phyloP scores from a whole-genome alignment of 2,329 filamentous ascomycete genomes.

The Talaromyces marneffei region DNA sequence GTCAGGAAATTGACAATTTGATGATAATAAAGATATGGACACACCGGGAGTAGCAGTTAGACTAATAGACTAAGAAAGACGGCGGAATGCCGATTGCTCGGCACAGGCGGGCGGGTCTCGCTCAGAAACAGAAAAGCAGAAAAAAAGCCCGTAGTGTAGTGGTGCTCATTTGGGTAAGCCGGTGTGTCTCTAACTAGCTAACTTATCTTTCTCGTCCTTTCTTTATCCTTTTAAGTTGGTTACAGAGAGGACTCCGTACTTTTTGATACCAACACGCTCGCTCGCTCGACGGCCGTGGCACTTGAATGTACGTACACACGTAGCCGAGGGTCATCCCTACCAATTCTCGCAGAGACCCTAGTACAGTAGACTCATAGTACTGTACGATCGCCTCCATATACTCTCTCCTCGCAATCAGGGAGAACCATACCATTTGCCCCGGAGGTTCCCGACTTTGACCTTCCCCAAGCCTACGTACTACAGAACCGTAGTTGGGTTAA shows the following conservation, averaged over 20 bases:
- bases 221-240: too few species aligned
- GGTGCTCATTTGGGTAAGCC: background rate
- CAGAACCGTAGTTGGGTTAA: too few species aligned
- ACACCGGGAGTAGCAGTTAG: background rate
- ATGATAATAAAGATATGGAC: background rate
- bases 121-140: too few species aligned
- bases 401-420: too few species aligned
- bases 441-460: background rate
- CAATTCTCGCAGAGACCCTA: too few species aligned
- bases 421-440: too few species aligned
- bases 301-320: background rate
- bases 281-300: too few species aligned
- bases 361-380: too few species aligned
- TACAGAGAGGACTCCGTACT: too few species aligned
- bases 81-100: slow-evolving; percentile 1
- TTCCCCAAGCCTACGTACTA: background rate
- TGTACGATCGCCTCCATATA: too few species aligned
- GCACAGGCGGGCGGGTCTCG: background rate
- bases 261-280: too few species aligned
- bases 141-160: background rate
- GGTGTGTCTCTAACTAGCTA: background rate
- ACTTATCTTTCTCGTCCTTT: background rate
- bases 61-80: background rate
- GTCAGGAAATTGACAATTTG: background rate
- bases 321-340: background rate